Evolutionary conservation across 176 grass and related monocot species (phyloP), one percentile per base, ranked within the genome.

Genomic region (Oryza coarctata): DNA sequence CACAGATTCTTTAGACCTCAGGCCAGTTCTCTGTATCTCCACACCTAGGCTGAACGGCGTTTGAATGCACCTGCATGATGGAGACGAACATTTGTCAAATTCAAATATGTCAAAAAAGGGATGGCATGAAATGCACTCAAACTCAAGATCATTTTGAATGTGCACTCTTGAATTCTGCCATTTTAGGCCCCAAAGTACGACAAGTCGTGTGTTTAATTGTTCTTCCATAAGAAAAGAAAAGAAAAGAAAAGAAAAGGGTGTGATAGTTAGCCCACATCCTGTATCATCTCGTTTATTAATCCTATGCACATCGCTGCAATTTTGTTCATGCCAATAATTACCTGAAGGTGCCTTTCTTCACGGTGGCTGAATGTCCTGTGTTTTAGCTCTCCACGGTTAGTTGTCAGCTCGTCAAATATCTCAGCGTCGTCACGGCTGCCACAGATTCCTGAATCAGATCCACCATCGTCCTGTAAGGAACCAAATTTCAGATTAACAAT

Each of bases 391-490:
- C 95, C 95, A 68, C 95, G 87, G 31, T 86, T 86, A 45, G 92
- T 98, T 58, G 95, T 94, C 71, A 93, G 74, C 40, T 94, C 95
- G 26, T 98, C 90, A 31, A 98, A 57, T 84, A 98, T 94, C 31
- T 98, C 95, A 78, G 86, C 86, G 66, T 94, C 92, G 17, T 78
- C 75, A 66, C 63, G 67, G 67, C 70, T 68, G 36, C 44, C 78
- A 45, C 84, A 86, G 26, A 70, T 92, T 72, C 17, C 84, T 75
- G 65, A 30, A 31, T 43, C 39, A 15, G 88, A 93, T 38, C 23
- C 36, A 22, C 82, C 88, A 17, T 84, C 81, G 57, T 91, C 87
- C 89, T 94, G 81, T 25, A 41, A 66, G 0, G 55, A 85, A 29
- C n/a, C 27, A 9, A 27, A 12, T 23, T 34, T 65, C 13, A 71